Conservation (phyloP, 2,329 filamentous ascomycete species). For the Arthroderma sp. region DNA sequence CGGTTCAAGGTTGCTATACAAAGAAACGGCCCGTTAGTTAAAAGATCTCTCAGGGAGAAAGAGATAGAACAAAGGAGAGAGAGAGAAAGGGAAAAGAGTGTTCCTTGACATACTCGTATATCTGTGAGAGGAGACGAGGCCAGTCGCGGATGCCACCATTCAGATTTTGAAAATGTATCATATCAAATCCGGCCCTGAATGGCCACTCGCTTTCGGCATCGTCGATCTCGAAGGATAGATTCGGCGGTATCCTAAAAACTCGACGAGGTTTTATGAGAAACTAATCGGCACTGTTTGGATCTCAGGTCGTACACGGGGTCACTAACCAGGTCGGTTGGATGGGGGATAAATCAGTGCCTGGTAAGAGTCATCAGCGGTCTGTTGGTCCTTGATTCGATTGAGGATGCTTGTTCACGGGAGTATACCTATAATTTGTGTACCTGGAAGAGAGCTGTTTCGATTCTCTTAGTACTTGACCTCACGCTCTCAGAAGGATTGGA, state of each 20-base stretch:
- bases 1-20: slow-evolving; percentile 40
- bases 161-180: slow-evolving; percentile 17
- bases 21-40: background rate
- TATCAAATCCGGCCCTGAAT: slow-evolving; percentile 16
- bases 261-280: background rate
- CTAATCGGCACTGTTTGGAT: background rate
- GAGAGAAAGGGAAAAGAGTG: background rate
- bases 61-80: background rate
- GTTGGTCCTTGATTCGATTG: background rate
- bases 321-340: slow-evolving; percentile 12
- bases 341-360: slow-evolving; percentile 11
- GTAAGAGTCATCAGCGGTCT: background rate
- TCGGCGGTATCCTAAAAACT: slow-evolving; percentile 16
- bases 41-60: background rate
- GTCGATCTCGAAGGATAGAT: slow-evolving; percentile 19
- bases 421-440: slow-evolving; percentile 6
- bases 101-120: slow-evolving; percentile 2
- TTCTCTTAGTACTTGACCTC: background rate
- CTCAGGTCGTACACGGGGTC: background rate
- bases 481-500: background rate
- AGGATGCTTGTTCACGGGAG: background rate
- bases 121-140: slow-evolving; percentile 28
- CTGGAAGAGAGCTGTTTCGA: slow-evolving; percentile 4
- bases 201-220: slow-evolving; percentile 18
- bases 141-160: slow-evolving; percentile 16